These are phyloP conservation scores for Echinosophora koreensis DNA, from an alignment of 306 rosid species.

Conservation along the genomic window DNA sequence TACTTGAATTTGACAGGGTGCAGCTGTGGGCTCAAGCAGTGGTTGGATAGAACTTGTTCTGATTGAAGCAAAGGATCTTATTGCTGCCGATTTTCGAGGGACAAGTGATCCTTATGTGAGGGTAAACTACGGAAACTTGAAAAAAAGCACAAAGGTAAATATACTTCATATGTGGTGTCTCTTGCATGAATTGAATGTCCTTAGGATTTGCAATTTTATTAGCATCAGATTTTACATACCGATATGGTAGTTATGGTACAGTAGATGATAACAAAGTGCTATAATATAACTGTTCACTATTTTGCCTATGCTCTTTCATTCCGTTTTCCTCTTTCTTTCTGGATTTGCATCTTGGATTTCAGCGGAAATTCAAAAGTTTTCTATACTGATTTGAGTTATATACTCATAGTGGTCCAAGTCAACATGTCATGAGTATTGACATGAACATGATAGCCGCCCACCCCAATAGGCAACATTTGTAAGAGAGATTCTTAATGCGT, in stretches of 20 bases:
- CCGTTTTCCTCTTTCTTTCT: not conserved
- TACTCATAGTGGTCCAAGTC: no score
- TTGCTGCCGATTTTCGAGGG: slow-evolving; percentile 82
- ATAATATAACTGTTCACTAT: not conserved
- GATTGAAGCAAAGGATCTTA: slow-evolving; percentile 72
- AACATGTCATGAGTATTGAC: no score
- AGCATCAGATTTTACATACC: not conserved
- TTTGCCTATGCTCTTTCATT: not conserved
- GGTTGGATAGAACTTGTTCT: slow-evolving; percentile 83
- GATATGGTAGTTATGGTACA: slow-evolving; percentile 11
- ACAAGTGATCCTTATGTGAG: slow-evolving; percentile 84
- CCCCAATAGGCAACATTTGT: no score
- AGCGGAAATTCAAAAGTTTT: no score
- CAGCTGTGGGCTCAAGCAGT: slow-evolving; percentile 41
- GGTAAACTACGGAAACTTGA: slow-evolving; percentile 72
- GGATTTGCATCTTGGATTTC: no score
- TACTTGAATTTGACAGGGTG: slow-evolving; percentile 54
- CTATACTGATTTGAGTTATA: no score
- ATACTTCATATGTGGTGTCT: not conserved
- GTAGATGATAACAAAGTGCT: no score
- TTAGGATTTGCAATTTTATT: not conserved
- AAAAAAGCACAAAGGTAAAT: slow-evolving; percentile 75
- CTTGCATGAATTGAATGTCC: not conserved
- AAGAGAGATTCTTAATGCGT: no score
- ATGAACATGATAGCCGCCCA: no score